phyloP scores from a whole-genome alignment of 371 early-diverging fungal genomes.

The Synchytrium microbalum region DNA sequence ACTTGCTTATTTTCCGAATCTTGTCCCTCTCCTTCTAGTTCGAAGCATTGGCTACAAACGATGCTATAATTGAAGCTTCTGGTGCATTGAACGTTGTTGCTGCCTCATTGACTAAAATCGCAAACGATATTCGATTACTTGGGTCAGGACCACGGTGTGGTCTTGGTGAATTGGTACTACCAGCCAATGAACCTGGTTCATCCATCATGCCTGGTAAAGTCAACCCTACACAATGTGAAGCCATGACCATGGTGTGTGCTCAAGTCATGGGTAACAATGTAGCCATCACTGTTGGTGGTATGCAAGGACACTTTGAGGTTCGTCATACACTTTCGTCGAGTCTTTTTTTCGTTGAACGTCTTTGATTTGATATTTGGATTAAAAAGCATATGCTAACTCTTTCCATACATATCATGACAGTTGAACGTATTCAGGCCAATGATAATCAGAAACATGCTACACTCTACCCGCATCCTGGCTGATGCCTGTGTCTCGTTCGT shows the following conservation, averaged over 20 bases:
- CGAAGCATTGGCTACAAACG: conserved; percentile 93
- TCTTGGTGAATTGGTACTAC: conserved; percentile 83
- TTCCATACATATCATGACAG: conserved; percentile 19
- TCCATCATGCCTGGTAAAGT: conserved; percentile 98
- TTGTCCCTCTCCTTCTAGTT: conserved; percentile 45
- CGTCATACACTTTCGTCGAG: neutral
- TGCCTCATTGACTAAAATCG: conserved; percentile 94
- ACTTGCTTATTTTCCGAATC: neutral
- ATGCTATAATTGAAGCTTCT: conserved; percentile 89
- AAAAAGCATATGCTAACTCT: neutral
- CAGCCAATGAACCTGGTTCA: conserved; percentile 96
- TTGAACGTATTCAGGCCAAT: conserved; percentile 97
- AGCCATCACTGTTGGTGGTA: conserved; percentile 79
- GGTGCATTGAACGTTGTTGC: conserved; percentile 89
- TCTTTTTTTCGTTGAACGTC: neutral
- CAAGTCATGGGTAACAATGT: conserved; percentile 96
- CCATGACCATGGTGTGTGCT: conserved; percentile 96
- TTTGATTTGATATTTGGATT: neutral
- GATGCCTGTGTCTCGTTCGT: conserved; percentile 83
- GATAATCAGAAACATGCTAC: conserved; percentile 87
- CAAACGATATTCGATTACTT: conserved; percentile 89
- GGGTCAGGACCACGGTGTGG: conserved; percentile 97
- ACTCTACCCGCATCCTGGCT: conserved; percentile 74
- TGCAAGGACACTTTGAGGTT: conserved; percentile 91
- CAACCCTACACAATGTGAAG: conserved; percentile 97